Conservation (phyloP, 1,284 basidiomycete species). For the Ganoderma sinense region DNA sequence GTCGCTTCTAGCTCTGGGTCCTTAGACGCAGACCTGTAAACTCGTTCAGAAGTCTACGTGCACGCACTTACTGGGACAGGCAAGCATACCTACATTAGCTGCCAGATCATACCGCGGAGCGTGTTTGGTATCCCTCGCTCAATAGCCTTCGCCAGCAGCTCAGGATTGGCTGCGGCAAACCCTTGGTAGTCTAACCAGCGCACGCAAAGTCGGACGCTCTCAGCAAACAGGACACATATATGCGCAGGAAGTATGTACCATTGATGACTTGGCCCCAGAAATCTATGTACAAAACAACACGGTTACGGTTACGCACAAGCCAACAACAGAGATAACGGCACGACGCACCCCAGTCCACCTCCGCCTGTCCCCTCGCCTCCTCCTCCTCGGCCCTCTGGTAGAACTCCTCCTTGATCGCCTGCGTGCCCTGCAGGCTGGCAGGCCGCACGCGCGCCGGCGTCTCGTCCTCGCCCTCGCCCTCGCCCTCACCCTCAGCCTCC, state of each 20-base stretch:
- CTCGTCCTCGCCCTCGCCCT: slow-evolving; percentile 24
- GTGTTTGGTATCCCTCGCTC: slow-evolving; percentile 90
- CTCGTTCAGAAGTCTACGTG: background rate
- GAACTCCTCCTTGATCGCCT: slow-evolving; percentile 74
- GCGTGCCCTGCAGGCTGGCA: slow-evolving; percentile 59
- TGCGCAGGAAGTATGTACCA: slow-evolving; percentile 50
- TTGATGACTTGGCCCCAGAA: slow-evolving; percentile 98
- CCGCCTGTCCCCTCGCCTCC: slow-evolving; percentile 40
- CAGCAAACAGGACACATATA: slow-evolving; percentile 4
- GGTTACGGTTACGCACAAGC: slow-evolving; percentile 38
- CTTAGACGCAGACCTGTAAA: slow-evolving; percentile 83
- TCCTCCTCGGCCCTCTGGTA: slow-evolving; percentile 59
- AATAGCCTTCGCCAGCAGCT: slow-evolving; percentile 88
- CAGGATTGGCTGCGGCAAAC: slow-evolving; percentile 81
- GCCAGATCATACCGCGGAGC: slow-evolving; percentile 96
- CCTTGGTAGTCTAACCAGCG: slow-evolving; percentile 76
- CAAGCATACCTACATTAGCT: slow-evolving; percentile 79
- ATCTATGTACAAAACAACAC: slow-evolving; percentile 51
- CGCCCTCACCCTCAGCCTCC: slow-evolving; percentile 35
- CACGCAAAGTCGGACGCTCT: background rate
- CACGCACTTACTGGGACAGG: background rate
- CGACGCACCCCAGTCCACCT: slow-evolving; percentile 78
- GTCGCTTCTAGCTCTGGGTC: slow-evolving; percentile 87
- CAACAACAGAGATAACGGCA: slow-evolving; percentile 4
- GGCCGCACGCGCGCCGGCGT: slow-evolving; percentile 40